Evolutionary conservation across 371 early-diverging fungal species (phyloP).

Genomic region (Mortierella sp.): DNA sequence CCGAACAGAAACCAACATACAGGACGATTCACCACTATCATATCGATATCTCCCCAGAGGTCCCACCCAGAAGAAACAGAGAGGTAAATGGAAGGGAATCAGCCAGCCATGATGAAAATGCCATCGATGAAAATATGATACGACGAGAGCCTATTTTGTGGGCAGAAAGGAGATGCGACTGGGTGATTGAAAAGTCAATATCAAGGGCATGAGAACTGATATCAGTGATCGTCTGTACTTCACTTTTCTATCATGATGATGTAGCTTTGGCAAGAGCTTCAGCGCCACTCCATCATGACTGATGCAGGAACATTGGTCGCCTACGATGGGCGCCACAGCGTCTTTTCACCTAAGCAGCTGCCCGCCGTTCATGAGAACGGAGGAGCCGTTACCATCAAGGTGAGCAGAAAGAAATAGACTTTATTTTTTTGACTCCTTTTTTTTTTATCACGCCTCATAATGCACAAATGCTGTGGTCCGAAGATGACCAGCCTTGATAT

Average conservation of each 20-base stretch:
- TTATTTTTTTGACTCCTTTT: background rate
- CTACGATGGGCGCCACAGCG: constrained; percentile 65
- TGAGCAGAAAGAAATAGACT: background rate
- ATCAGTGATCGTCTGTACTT: background rate
- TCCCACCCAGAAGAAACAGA: constrained; percentile 58
- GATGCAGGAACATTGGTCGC: constrained; percentile 38
- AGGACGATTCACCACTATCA: constrained; percentile 47
- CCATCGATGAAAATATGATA: no score
- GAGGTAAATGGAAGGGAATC: constrained; percentile 29
- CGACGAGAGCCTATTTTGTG: background rate
- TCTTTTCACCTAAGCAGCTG: constrained; percentile 57
- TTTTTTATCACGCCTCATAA: background rate
- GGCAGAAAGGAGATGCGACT: no score
- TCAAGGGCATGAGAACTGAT: no score
- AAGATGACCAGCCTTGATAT: no score
- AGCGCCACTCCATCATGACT: constrained; percentile 37
- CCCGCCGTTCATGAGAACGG: constrained; percentile 1
- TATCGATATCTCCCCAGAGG: constrained; percentile 36
- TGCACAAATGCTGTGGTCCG: background rate
- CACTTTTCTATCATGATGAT: no score
- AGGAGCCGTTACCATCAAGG: constrained; percentile 20
- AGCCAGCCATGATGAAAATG: background rate
- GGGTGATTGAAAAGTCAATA: background rate
- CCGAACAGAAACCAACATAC: constrained; percentile 14
- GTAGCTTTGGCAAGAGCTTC: constrained; percentile 59